Evolutionary conservation across 495 filamentous ascomycete genomes (phyloP), one percentile per base, ranked within the genome.

Genomic region (Chaetomidium leptoderma): DNA sequence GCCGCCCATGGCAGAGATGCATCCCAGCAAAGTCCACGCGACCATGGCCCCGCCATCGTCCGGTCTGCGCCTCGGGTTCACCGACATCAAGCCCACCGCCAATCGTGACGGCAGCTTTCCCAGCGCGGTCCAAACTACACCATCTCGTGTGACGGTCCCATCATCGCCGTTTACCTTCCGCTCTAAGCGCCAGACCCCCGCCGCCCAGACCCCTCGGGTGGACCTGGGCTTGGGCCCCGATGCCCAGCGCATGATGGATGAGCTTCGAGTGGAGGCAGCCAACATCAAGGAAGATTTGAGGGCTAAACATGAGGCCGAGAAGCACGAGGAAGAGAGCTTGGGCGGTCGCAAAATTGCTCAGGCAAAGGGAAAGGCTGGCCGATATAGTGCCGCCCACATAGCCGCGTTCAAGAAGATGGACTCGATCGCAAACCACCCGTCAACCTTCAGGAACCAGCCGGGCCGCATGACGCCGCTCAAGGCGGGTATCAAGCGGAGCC

Each of bases 321-420:
- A 71, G 17, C 35, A 61, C 10, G 57, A 69, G n/a, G 71, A 70
- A 29, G 76, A 72, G 44, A 55, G 70, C 6, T 57, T 62, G 32
- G 71, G 59, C 33, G 78, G 74, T 14, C 85, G 91, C 57, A 90
- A 83, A 72, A 88, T 95, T 59, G 90, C 86, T 6, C 78, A 80
- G 46, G 82, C 91, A 19, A 93, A 86, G 71, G 86, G 90, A 49
- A 92, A 86, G 68, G 77, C 80, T 45, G 74, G 83, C 36, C 81
- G 91, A 5, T 97, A 85, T 73, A 95, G 89, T 64, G 83, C 89
- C 55, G 83, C 80, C 48, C 91, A 97, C 67, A 88, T 88, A 82
- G 82, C 84, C 48, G 80, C 91, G 66, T 97, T 97, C 76, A 90
- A 87, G 72, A 97, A 93, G 78, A 95, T 97, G 91, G 90, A 95